Conservation (phyloP, 352 stramenopile species). For the Pythium insidiosum region DNA sequence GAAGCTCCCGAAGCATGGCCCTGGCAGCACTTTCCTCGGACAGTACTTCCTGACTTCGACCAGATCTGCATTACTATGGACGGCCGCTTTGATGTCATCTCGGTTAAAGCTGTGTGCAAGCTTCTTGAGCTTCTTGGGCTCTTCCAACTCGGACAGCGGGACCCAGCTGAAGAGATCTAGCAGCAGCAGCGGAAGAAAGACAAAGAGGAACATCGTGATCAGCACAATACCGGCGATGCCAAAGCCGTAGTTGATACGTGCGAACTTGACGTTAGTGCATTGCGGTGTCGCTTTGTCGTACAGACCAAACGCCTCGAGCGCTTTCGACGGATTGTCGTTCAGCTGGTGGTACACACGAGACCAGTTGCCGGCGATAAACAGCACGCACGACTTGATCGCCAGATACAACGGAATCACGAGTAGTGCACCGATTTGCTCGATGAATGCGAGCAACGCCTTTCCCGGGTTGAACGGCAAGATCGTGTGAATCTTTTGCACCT, state of each 20-base stretch:
- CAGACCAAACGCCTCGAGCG: constrained; percentile 16
- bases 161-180: constrained; percentile 56
- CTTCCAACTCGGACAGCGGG: constrained; percentile 30
- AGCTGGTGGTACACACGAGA: constrained; percentile 19
- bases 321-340: constrained; percentile 3
- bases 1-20: constrained; percentile 8
- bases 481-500: constrained; percentile 44
- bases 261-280: constrained; percentile 16
- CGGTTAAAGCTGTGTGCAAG: constrained; percentile 22
- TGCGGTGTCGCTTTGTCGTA: not conserved
- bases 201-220: constrained; percentile 37
- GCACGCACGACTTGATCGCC: constrained; percentile 46
- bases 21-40: constrained; percentile 1
- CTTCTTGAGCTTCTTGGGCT: constrained; percentile 15
- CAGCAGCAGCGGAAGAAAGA: constrained; percentile 42
- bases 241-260: constrained; percentile 28
- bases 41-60: constrained; percentile 15
- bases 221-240: constrained; percentile 27
- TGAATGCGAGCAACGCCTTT: constrained; percentile 16
- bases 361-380: constrained; percentile 45
- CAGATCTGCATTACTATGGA: constrained; percentile 47
- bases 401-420: constrained; percentile 49
- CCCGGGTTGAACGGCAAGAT: constrained; percentile 29
- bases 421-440: constrained; percentile 38
- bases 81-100: constrained; percentile 30